Percentiles rank a stretch among this genome's conserved stretches.
Conservation (phyloP, 495 filamentous ascomycete species). For the Jackrogersella minutella region DNA sequence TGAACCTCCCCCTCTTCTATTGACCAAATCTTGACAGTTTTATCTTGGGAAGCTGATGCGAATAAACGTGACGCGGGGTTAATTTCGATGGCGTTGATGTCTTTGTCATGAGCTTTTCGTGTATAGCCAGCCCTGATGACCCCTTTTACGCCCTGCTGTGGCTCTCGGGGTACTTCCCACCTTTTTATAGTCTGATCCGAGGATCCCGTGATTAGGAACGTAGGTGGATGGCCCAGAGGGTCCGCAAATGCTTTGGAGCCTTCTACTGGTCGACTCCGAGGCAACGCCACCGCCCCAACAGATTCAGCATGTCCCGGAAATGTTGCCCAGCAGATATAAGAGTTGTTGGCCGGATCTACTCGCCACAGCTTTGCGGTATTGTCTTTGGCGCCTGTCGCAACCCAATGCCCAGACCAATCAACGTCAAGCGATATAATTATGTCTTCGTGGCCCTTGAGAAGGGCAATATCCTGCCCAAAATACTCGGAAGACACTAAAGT, state of each 20-base stretch:
- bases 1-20: constrained; percentile 84
- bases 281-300: constrained; percentile 88
- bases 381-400: constrained; percentile 95
- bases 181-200: constrained; percentile 94
- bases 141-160: constrained; percentile 53
- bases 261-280: constrained; percentile 68
- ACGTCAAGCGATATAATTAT: constrained; percentile 94
- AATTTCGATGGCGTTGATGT: constrained; percentile 94
- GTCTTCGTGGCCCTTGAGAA: constrained; percentile 88
- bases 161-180: constrained; percentile 71
- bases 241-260: constrained; percentile 69
- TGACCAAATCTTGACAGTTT: constrained; percentile 96
- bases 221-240: constrained; percentile 79
- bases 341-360: constrained; percentile 76
- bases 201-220: constrained; percentile 87
- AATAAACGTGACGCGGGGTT: constrained; percentile 75
- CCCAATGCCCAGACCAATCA: constrained; percentile 96
- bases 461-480: constrained; percentile 85
- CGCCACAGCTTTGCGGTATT: constrained; percentile 93
- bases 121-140: constrained; percentile 73
- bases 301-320: constrained; percentile 95
- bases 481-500: constrained; percentile 59
- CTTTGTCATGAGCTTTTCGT: constrained; percentile 95
- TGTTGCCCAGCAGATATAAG: constrained; percentile 78
- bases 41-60: constrained; percentile 95